A percentile compares a stretch with the other conserved stretches of the same genome.
Evolutionary conservation across 257 asterid species (phyloP).

Genomic region (Petrea volubilis): DNA sequence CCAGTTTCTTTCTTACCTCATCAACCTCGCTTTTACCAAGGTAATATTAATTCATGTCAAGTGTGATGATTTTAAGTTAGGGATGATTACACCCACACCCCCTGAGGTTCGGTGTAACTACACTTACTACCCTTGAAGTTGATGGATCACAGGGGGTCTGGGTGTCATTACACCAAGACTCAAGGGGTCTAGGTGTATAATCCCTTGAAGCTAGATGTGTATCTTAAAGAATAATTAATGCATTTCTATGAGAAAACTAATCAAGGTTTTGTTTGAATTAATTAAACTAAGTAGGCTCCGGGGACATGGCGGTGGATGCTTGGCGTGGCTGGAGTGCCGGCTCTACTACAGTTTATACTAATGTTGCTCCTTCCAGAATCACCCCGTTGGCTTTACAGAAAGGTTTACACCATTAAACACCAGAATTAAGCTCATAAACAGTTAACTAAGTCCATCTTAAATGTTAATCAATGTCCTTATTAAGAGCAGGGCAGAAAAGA

Average conservation of each 20-base stretch:
- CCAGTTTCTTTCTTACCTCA: slow-evolving; percentile 47
- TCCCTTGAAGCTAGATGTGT: too few relatives aligned
- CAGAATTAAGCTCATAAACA: neutral
- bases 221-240: too few relatives aligned
- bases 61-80: neutral
- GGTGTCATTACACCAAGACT: too few relatives aligned
- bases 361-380: slow-evolving; percentile 48
- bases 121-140: too few relatives aligned
- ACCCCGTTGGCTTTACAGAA: slow-evolving; percentile 49
- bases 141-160: too few relatives aligned
- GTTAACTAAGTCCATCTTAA: neutral
- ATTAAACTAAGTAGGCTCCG: slow-evolving; percentile 31
- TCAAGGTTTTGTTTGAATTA: neutral
- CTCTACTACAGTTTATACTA: slow-evolving; percentile 40
- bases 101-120: too few relatives aligned
- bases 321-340: slow-evolving; percentile 50
- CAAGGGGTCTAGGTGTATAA: too few relatives aligned
- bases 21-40: slow-evolving; percentile 52
- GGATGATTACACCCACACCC: too few relatives aligned
- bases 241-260: neutral
- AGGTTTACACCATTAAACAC: slow-evolving; percentile 25
- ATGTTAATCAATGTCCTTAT: neutral
- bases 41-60: slow-evolving; percentile 11
- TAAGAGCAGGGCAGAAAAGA: slow-evolving; percentile 37
- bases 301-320: slow-evolving; percentile 68